Evolutionary conservation across 169 alveolate genomes (phyloP), one percentile per base, ranked within the genome.

Genomic region (Eimeria brunetti): DNA sequence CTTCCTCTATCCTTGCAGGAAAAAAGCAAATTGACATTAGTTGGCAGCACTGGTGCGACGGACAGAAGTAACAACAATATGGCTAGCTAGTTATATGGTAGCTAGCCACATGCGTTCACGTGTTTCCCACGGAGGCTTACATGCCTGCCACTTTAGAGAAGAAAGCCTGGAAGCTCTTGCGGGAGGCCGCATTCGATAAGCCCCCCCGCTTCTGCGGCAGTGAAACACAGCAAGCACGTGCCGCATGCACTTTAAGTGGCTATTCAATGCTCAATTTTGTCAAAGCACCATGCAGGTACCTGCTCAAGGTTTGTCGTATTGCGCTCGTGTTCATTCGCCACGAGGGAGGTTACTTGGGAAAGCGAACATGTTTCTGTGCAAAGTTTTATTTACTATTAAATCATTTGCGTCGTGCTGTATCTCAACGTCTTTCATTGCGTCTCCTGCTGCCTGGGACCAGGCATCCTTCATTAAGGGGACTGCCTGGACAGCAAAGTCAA

Each of bases 401-500:
- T 27, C 12, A 44, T 60, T 58, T 84, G 91, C 16, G 78, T 84
- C 91, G 44, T 84, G 91, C 38, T 84, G 91, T 36, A 60, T 84
- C 80, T 84, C 91, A 18, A 18, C 51, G 18, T 27, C 38, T 8
- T 53, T 58, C 46, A 46, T 41, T 53, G 91, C 78, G 38, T 58
- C 75, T 60, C 91, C 80, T 22, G 81, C 91, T 41, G 91, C 91
- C 58, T 85, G 91, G 62, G 73, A 56, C 80, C 91, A 56, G n/a
- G 80, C 49, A 24, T 90, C 90, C 11, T n/a, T 44, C 49, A 38
- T 60, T 41, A 69, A 16, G 16, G 95, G 60, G n/a, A 76, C 88
- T 16, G 95, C 95, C 38, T 90, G 95, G 53, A 90, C 53, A 9
- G 85, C 95, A 38, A 90, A 76, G 89, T 90, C 95, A 9, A 90